Evolutionary conservation across 345 rosid species (phyloP).

Genomic region (Gossypium turneri): DNA sequence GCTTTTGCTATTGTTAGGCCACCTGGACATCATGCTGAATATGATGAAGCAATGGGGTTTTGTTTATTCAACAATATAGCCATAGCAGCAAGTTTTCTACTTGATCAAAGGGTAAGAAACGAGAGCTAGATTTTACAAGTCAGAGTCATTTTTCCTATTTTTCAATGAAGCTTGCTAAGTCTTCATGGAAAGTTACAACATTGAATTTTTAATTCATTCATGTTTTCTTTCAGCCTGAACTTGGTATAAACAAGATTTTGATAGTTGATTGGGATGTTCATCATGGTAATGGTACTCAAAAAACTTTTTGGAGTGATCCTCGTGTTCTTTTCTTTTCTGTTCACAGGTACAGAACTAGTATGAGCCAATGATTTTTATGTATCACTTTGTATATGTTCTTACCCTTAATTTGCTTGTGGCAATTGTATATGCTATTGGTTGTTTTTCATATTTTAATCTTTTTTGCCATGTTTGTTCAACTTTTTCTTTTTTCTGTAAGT

Average conservation of each 20-base stretch:
- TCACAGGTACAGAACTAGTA: slow-evolving; percentile 57
- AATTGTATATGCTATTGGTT: not conserved
- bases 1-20: slow-evolving; percentile 93
- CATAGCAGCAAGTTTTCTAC: slow-evolving; percentile 63
- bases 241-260: slow-evolving; percentile 74
- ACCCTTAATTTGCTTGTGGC: not conserved
- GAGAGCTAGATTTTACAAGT: slow-evolving; percentile 20
- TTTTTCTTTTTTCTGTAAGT: not conserved
- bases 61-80: slow-evolving; percentile 96
- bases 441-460: slow-evolving; percentile 8
- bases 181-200: not conserved
- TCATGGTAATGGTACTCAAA: slow-evolving; percentile 96
- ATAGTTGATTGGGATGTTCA: slow-evolving; percentile 99
- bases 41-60: slow-evolving; percentile 81
- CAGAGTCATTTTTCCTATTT: not conserved
- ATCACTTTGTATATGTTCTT: slow-evolving; percentile 12
- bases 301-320: slow-evolving; percentile 86
- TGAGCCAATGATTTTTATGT: slow-evolving; percentile 7
- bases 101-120: slow-evolving; percentile 67
- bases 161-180: not conserved
- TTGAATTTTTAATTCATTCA: slow-evolving; percentile 9
- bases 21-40: slow-evolving; percentile 99
- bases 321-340: slow-evolving; percentile 93
- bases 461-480: not conserved
- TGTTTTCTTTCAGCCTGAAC: slow-evolving; percentile 47